A percentile compares a stretch with the other conserved stretches of the same genome.
Evolutionary conservation across 768 basidiomycete species (phyloP).

Genomic region (Tricholomella constricta): DNA sequence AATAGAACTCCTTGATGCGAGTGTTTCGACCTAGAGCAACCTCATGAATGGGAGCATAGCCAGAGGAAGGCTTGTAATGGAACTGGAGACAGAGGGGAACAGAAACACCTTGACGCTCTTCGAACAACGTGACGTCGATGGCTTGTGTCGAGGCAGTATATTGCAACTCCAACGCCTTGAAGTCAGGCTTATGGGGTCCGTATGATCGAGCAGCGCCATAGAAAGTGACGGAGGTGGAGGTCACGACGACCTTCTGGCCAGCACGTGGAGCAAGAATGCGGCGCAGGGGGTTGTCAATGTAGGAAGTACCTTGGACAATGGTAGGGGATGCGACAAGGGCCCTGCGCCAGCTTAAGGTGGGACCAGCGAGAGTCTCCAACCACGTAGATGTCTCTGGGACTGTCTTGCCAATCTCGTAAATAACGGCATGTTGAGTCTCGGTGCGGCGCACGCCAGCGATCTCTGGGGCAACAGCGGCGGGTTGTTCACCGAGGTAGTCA

Average conservation of each 20-base stretch:
- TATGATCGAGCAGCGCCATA: constrained; percentile 82
- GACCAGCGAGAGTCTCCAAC: constrained; percentile 83
- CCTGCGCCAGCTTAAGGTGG: constrained; percentile 81
- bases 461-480: constrained; percentile 33
- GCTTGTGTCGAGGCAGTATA: constrained; percentile 52
- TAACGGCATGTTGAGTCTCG: constrained; percentile 44
- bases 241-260: constrained; percentile 77
- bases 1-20: constrained; percentile 97
- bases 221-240: constrained; percentile 60
- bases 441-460: constrained; percentile 45
- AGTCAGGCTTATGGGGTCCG: constrained; percentile 67
- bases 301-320: constrained; percentile 84
- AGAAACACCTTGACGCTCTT: constrained; percentile 76
- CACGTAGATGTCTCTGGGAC: constrained; percentile 69
- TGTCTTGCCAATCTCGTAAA: constrained; percentile 49
- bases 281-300: constrained; percentile 87
- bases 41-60: constrained; percentile 93
- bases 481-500: constrained; percentile 73
- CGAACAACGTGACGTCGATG: constrained; percentile 77
- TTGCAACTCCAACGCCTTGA: constrained; percentile 81
- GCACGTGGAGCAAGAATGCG: constrained; percentile 82
- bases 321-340: constrained; percentile 81
- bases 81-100: constrained; percentile 85
- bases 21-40: constrained; percentile 79
- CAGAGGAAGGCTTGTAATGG: constrained; percentile 84